Percentiles rank a stretch among this genome's conserved stretches.
Evolutionary conservation across 495 filamentous ascomycete genomes (phyloP).

Genomic region (Immersiella caudata): DNA sequence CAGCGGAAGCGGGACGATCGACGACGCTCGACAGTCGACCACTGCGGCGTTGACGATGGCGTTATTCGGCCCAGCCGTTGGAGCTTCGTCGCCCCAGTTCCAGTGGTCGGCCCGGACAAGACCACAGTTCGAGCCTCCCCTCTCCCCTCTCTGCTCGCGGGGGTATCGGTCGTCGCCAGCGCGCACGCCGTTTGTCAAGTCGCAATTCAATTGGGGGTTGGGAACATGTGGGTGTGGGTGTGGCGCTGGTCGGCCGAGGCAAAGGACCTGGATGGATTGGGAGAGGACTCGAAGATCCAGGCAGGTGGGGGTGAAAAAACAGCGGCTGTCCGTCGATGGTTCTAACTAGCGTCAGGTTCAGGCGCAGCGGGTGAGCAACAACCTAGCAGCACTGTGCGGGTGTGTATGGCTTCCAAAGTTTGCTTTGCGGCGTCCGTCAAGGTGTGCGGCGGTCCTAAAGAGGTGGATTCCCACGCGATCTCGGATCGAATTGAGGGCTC

Average conservation of each 20-base stretch:
- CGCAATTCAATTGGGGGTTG: slow-evolving; percentile 23
- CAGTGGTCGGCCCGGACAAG: background rate
- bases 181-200: slow-evolving; percentile 15
- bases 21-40: background rate
- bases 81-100: background rate
- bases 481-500: background rate
- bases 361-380: background rate
- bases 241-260: slow-evolving; percentile 12
- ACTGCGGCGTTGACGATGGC: slow-evolving; percentile 11
- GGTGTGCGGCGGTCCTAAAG: background rate
- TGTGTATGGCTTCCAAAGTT: background rate
- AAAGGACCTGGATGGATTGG: background rate
- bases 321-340: background rate
- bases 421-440: background rate
- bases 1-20: slow-evolving; percentile 25
- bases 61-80: background rate
- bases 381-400: slow-evolving; percentile 10
- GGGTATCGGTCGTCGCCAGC: slow-evolving; percentile 11
- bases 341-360: background rate
- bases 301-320: slow-evolving; percentile 25
- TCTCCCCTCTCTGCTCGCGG: slow-evolving; percentile 9
- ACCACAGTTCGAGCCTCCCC: background rate
- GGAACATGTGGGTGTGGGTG: slow-evolving; percentile 7
- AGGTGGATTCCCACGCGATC: slow-evolving; percentile 8
- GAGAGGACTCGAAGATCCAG: slow-evolving; percentile 9